Percentiles rank a stretch among this genome's conserved stretches.
These are phyloP conservation scores for Aspergillus awamori DNA, from an alignment of 2,329 filamentous ascomycete genomes.

Conservation along the genomic window DNA sequence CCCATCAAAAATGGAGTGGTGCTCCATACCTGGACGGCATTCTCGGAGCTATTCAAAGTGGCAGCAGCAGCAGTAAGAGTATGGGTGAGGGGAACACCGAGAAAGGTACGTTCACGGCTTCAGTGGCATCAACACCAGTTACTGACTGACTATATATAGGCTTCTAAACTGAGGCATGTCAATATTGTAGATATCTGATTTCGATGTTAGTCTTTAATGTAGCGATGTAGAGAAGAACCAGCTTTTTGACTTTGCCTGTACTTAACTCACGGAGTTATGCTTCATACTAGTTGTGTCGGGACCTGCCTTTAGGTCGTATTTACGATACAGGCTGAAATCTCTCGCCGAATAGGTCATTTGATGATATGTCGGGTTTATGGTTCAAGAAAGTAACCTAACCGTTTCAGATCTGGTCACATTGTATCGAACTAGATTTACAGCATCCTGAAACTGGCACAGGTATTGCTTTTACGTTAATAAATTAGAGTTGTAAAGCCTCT, in stretches of 20 bases:
- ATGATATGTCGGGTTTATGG: not conserved
- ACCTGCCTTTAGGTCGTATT: not conserved
- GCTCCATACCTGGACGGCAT: conserved; percentile 84
- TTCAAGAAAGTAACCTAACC: not conserved
- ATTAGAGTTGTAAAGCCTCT: too few species aligned
- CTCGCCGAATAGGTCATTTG: not conserved
- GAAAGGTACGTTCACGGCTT: conserved; percentile 38
- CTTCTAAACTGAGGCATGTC: not conserved
- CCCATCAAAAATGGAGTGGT: conserved; percentile 81
- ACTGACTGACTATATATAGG: not conserved
- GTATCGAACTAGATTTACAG: not conserved
- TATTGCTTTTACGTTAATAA: too few species aligned
- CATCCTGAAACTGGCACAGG: too few species aligned
- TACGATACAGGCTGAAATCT: not conserved
- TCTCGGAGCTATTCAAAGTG: conserved; percentile 85
- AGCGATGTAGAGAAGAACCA: not conserved
- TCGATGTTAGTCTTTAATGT: not conserved
- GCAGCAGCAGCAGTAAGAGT: conserved; percentile 83
- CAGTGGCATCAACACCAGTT: too few species aligned
- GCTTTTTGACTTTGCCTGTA: not conserved
- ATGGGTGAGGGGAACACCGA: conserved; percentile 97
- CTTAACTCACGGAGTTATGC: not conserved
- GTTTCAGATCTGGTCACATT: not conserved
- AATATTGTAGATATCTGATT: not conserved
- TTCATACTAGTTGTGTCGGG: not conserved